phyloP scores from a whole-genome alignment of 345 rosid species.

The Mallotus nudiflorus region DNA sequence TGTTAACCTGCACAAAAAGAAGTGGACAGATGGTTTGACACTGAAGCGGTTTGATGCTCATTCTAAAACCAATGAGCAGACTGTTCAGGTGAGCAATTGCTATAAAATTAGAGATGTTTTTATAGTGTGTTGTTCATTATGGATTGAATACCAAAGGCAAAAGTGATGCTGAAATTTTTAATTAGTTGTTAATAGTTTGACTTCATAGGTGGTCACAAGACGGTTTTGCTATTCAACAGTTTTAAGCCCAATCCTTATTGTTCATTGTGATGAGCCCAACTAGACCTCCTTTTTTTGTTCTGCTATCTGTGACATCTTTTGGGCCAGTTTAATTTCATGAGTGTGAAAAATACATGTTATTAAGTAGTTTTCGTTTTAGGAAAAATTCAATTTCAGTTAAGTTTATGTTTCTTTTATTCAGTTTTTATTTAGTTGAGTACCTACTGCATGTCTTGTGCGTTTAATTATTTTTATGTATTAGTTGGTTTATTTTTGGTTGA shows the following conservation, averaged over 20 bases:
- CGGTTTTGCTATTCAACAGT: neutral
- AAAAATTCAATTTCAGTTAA: too few species aligned
- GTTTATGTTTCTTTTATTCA: too few species aligned
- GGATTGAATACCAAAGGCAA: too few species aligned
- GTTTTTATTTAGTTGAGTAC: too few species aligned
- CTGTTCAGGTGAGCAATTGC: conserved; percentile 58
- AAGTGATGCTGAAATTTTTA: neutral
- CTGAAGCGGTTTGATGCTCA: conserved; percentile 83
- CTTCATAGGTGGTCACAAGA: neutral
- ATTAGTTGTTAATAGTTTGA: neutral
- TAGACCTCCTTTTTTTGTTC: too few species aligned
- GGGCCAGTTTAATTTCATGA: neutral
- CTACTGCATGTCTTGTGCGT: too few species aligned
- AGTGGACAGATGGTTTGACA: conserved; percentile 97
- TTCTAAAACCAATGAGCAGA: conserved; percentile 56
- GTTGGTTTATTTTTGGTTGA: too few species aligned
- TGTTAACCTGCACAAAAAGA: conserved; percentile 96
- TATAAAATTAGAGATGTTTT: neutral
- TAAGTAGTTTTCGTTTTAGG: too few species aligned
- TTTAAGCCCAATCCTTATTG: too few species aligned
- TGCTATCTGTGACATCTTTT: neutral
- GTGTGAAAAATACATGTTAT: too few species aligned
- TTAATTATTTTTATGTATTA: too few species aligned
- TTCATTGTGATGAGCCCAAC: neutral
- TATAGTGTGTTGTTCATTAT: neutral